Base-by-base conservation (phyloP, 257 asterid species). In the Ophiorrhiza pumila region DNA sequence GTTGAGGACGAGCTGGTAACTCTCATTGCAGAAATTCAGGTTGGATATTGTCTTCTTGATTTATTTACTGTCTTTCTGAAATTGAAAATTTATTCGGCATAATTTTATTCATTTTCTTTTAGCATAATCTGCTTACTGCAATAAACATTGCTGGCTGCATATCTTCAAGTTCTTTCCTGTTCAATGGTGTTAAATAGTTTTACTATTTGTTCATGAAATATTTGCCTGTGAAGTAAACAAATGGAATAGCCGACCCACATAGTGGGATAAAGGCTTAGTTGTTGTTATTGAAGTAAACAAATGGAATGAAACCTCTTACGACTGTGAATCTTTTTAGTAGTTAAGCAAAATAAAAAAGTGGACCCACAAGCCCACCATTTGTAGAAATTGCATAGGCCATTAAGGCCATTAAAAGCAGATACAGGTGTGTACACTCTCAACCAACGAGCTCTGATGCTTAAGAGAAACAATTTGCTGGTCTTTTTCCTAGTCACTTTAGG, bases 11-110 rank as follows among this genome's bases (percentile, higher is more conserved):
- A 72, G 78, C 69, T 74, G 68, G 68, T 63, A 34, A 69, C 84
- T 69, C 65, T 79, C 74, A 82, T 78, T 74, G 66, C 79, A 37
- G 87, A 85, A 73, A 72, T 87, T 78, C 88, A 86, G 92, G 97
- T 87, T 58, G 64, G 74, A 72, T 72, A 60, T 73, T 75, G 13
- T 50, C n/a, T 32, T 68, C 43, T 63, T 27, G 45, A 53, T 29
- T 57, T 22, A 3, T 29, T 13, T 50, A 15, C 20, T 17, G 11
- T 20, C 7, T 63, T 2, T 34, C 12, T 35, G 73, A 34, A 18
- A 49, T 9, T 20, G 42, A 22, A 31, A 13, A 55, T 34, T 69
- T 49, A 50, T 49, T 68, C 23, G 37, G 68, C 49, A 63, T 45
- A 32, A 13, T 47, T 68, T 20, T 18, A 5, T 68, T 0, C 9